Conservation (phyloP, 1,139 yeast genomes). For the Kodamaea sp. region DNA sequence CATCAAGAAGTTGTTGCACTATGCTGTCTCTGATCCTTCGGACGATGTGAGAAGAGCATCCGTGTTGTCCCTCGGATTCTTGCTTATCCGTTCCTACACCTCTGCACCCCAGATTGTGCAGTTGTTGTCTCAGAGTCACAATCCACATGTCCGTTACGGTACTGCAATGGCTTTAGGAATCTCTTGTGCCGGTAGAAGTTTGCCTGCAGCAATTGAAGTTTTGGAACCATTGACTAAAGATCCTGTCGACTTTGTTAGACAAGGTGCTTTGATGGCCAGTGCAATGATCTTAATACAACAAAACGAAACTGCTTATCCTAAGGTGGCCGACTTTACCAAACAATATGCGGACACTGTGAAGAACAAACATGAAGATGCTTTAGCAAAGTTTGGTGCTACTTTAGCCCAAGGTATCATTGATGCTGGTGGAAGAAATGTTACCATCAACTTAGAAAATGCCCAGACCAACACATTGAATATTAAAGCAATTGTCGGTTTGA, state of each 20-base stretch:
- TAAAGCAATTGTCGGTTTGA: constrained; percentile 89
- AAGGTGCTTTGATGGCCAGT: constrained; percentile 92
- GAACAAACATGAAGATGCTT: constrained; percentile 92
- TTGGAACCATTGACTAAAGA: constrained; percentile 92
- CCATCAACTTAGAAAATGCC: constrained; percentile 85
- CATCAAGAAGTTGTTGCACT: constrained; percentile 80
- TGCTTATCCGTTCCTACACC: constrained; percentile 84
- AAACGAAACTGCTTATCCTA: constrained; percentile 81
- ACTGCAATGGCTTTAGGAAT: constrained; percentile 97
- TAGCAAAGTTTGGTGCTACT: constrained; percentile 97
- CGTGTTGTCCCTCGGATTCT: constrained; percentile 91
- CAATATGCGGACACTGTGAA: constrained; percentile 72
- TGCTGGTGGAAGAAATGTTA: constrained; percentile 98
- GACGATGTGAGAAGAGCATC: constrained; percentile 98
- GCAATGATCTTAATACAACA: constrained; percentile 94
- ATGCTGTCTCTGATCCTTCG: constrained; percentile 94
- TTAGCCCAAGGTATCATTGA: constrained; percentile 96
- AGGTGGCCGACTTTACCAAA: constrained; percentile 75
- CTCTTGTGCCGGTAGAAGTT: constrained; percentile 93
- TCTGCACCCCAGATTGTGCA: constrained; percentile 96
- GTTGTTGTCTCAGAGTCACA: constrained; percentile 88
- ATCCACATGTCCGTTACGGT: constrained; percentile 98
- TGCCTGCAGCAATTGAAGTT: constrained; percentile 86
- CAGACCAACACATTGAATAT: constrained; percentile 89
- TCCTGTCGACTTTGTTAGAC: constrained; percentile 95